Base-by-base conservation (phyloP, 2,329 filamentous ascomycete species). In the Exophiala sp. region DNA sequence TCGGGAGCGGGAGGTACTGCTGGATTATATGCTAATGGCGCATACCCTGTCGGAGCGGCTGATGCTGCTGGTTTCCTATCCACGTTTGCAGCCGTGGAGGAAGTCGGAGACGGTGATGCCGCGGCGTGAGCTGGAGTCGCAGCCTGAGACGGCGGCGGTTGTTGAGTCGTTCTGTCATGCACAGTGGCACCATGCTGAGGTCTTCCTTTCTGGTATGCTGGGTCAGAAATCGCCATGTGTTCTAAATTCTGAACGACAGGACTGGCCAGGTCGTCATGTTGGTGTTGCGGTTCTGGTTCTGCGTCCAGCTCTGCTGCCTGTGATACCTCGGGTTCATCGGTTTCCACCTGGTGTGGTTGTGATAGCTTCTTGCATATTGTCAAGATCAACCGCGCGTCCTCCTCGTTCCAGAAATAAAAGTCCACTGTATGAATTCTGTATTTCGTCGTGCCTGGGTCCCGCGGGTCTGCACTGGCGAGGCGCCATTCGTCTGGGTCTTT, bases 1-100 rank as follows among this genome's bases (percentile, higher is more conserved):
- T 86, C 83, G 5, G 83, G 83, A 0, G 82, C 82, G n/a, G 82
- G 75, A 18, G 83, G 83, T 4, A 83, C 83, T 8, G 83, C 82
- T 12, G 83, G 83, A 60, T 86, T 86, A 65, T 86, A 86, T n/a
- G 81, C 78, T 57, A 83, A 72, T 3, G 81, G 80, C 2, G 76
- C 67, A 55, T 74, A 78, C 16, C 56, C 52, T 12, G 33, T 44
- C 16, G 49, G 39, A 35, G 53, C 41, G 20, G 36, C 48, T 44
- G 29, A 20, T 20, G 29, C 39, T 11, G 54, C 56, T 4, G 57
- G 24, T 46, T 39, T 38, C n/a, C 48, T 47, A 5, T 42, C 50
- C 10, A 50, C 41, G 35, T 54, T 59, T 14, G 47, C 42, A 24
- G 53, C 36, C 33, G 16, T 16, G n/a, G 50, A 49, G 10, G 50